Evolutionary conservation across 495 filamentous ascomycete species (phyloP), one percentile per base, ranked within the genome.

Genomic region (Xylaria sp.): DNA sequence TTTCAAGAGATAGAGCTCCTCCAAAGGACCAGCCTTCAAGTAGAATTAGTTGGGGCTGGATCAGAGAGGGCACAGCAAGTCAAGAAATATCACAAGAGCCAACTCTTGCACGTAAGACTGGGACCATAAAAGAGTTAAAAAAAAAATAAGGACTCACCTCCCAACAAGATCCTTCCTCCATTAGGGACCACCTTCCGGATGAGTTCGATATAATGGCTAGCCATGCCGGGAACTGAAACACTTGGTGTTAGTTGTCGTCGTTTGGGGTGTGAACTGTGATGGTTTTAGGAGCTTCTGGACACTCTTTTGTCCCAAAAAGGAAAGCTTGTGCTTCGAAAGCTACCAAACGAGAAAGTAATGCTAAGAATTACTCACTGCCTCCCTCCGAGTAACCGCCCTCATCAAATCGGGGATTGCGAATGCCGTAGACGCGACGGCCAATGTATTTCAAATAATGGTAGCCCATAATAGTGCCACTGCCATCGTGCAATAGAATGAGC

Each of bases 11-110:
- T 3, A 85, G 55, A 29, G 82, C 74, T 0, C 84, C 84, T 50
- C 84, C 84, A 7, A 85, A 70, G 2, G 80, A 83, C 84, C 84
- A 86, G 7, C 84, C 84, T 63, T 75, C 71, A 8, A 79, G 46
- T 17, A 17, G 37, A 0, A 50, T 76, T 12, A 73, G 44, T 41
- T 3, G 35, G 26, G 11, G 14, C 11, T 21, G 3, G 3, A 19
- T 26, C 4, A 33, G 26, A 24, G 40, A 21, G 12, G 43, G 14
- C 2, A 35, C 15, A 24, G 5, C 14, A 35, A 35, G 17, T 3
- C 29, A 35, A 35, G 46, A 57, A 19, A 4, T 2, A 57, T 15
- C 14, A 12, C 24, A 9, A 17, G 53, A 21, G 19, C 48, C 0
- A 17, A 3, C 12, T 58, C 53, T n/a, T 1, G 29, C 15, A 35